Evolutionary conservation across 805 yeast genomes (phyloP), one percentile per base, ranked within the genome.

Genomic region (Yamadazyma ubonensis): DNA sequence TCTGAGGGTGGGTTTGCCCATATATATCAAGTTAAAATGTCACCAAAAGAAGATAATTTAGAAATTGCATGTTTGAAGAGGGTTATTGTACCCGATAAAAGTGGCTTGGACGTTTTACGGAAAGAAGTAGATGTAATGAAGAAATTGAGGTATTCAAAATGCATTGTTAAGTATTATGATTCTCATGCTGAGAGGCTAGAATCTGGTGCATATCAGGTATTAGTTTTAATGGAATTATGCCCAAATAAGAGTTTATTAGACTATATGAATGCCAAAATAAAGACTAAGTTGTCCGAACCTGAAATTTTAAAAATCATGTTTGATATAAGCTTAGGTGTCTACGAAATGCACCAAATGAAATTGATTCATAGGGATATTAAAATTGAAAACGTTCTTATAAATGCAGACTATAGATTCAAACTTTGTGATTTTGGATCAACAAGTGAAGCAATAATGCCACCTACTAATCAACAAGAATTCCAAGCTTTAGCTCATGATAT

Each of bases 381-480:
- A 66, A 89, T 93, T 48, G 98, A 91, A 58, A 93, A 91, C 61
- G 96, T 91, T 14, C 70, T 91, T 42, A 86, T 93, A 26, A 89
- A 86, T 58, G 65, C 75, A 3, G 58, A 73, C 2, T 78, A 81
- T 43, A 72, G 74, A 49, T 93, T 84, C 66, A 90, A 89, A 58
- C 66, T 93, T 16, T 86, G 96, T 55, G 99, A 93, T 65, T 93
- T 93, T 63, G 99, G 99, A 3, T 87, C 96, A 0, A 83, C 93
- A 1, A 74, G 86, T 6, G 73, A 82, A 0, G 76, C 56, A 58
- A 51, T 86, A 6, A 66, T 84, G 14, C 85, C 95, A 2, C 96
- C 96, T 2, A 76, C 76, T 43, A 83, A 80, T 51, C 80, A 76
- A 31, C 79, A 78, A 42, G 91, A 84, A 57, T 83, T 83, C 57